Conservation (phyloP, 805 yeast species). For the Vanderwaltozyma polyspora region DNA sequence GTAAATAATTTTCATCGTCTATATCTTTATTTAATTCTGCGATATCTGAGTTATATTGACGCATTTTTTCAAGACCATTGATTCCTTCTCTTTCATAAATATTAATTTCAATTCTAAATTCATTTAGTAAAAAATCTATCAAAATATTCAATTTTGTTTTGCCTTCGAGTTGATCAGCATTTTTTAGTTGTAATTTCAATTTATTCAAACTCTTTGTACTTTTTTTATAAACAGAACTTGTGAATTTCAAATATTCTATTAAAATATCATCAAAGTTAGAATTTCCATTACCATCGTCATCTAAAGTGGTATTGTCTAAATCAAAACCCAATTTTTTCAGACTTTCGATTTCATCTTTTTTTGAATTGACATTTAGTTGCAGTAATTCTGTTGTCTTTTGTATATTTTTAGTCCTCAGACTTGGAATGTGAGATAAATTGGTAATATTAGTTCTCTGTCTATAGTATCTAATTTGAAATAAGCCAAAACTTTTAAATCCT, state of each 20-base stretch:
- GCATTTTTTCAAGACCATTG: conserved; percentile 2
- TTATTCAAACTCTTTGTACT: conserved; percentile 12
- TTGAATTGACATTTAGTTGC: no score
- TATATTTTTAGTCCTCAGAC: no score
- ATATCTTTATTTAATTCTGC: neutral
- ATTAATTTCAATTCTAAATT: conserved; percentile 16
- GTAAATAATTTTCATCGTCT: neutral
- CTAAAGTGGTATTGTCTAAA: no score
- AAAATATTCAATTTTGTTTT: conserved; percentile 6
- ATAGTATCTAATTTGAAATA: neutral
- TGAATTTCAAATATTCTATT: conserved; percentile 15
- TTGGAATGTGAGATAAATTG: no score
- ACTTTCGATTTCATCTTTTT: neutral
- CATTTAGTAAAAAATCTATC: conserved; percentile 15
- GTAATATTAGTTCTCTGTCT: neutral
- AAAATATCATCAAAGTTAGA: conserved; percentile 11
- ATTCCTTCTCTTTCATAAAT: conserved; percentile 10
- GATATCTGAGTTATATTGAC: neutral
- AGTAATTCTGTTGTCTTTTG: no score
- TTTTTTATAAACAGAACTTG: conserved; percentile 17
- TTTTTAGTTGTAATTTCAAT: conserved; percentile 5
- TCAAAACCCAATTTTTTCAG: conserved; percentile 10
- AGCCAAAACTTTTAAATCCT: no score
- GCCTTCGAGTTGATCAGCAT: neutral
- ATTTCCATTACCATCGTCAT: neutral